Evolutionary conservation across 306 rosid genomes (phyloP).

Genomic region (Medicago lupulina): DNA sequence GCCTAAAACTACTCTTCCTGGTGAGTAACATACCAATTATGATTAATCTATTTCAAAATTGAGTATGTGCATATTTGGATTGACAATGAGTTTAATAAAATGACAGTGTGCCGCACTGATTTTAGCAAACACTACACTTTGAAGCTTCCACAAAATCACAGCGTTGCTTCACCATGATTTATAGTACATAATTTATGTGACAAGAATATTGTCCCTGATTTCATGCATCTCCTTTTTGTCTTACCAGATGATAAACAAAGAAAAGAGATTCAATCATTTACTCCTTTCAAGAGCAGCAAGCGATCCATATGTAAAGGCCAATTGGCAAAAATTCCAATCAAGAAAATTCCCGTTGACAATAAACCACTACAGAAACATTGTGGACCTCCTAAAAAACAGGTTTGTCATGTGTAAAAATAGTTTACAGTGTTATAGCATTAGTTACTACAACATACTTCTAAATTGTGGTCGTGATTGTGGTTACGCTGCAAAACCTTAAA

Average conservation of each 20-base stretch:
- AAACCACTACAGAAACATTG: conserved; percentile 56
- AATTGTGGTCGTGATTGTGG: too few relatives aligned
- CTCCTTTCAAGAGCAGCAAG: conserved; percentile 51
- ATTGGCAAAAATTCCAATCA: conserved; percentile 45
- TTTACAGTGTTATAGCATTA: conserved; percentile 5
- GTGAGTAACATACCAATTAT: conserved; percentile 48
- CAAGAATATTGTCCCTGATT: neutral
- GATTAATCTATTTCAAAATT: conserved; percentile 3
- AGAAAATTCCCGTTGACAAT: conserved; percentile 51
- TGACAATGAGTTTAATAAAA: neutral
- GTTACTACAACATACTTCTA: neutral
- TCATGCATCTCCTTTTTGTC: conserved; percentile 29
- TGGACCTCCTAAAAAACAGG: conserved; percentile 61
- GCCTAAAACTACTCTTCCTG: conserved; percentile 41
- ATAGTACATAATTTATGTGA: neutral
- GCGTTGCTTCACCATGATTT: neutral
- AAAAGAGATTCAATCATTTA: conserved; percentile 64
- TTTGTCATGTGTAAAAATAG: conserved; percentile 25
- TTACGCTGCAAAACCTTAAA: too few relatives aligned
- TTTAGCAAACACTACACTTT: too few relatives aligned
- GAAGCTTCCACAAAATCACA: neutral
- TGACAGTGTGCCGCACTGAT: neutral
- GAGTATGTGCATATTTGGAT: neutral
- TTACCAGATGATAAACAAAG: conserved; percentile 65
- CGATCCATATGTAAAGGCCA: conserved; percentile 46